Conservation (phyloP, 306 rosid species). For the Sindora glabra region DNA sequence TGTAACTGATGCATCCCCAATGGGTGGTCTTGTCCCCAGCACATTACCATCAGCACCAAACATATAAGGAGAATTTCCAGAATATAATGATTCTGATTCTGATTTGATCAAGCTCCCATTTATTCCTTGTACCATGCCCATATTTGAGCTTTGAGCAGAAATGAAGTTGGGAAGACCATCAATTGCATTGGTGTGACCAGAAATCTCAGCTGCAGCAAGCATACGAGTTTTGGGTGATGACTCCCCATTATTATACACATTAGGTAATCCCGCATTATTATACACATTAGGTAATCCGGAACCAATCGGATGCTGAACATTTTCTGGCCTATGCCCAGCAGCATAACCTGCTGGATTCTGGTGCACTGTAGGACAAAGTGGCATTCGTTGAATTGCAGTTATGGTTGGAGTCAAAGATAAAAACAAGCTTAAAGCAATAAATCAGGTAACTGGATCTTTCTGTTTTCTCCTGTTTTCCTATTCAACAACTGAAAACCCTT, state of each 20-base stretch:
- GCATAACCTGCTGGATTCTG: constrained; percentile 58
- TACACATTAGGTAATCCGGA: too few species aligned
- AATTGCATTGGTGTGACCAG: constrained; percentile 46
- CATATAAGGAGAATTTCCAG: constrained; percentile 53
- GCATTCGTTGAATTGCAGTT: too few species aligned
- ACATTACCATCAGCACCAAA: constrained; percentile 57
- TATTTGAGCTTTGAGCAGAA: constrained; percentile 50
- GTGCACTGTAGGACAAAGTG: constrained; percentile 41
- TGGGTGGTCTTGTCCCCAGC: constrained; percentile 44
- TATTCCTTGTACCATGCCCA: constrained; percentile 62
- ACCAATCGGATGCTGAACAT: constrained; percentile 52
- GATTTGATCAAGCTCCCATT: constrained; percentile 71
- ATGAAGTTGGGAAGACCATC: constrained; percentile 49
- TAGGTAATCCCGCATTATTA: constrained; percentile 45
- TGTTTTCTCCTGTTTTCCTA: too few species aligned
- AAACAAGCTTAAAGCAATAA: background rate
- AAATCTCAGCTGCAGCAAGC: constrained; percentile 50
- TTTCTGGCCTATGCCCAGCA: constrained; percentile 58
- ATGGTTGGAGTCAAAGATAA: background rate
- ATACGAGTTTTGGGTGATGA: constrained; percentile 51
- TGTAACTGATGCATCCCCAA: constrained; percentile 59
- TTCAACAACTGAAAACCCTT: too few species aligned
- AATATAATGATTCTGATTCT: constrained; percentile 68
- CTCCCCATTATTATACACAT: constrained; percentile 59
- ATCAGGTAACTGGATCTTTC: too few species aligned